Evolutionary conservation across 352 stramenopile species (phyloP).

Genomic region (Phytophthora fragariae): DNA sequence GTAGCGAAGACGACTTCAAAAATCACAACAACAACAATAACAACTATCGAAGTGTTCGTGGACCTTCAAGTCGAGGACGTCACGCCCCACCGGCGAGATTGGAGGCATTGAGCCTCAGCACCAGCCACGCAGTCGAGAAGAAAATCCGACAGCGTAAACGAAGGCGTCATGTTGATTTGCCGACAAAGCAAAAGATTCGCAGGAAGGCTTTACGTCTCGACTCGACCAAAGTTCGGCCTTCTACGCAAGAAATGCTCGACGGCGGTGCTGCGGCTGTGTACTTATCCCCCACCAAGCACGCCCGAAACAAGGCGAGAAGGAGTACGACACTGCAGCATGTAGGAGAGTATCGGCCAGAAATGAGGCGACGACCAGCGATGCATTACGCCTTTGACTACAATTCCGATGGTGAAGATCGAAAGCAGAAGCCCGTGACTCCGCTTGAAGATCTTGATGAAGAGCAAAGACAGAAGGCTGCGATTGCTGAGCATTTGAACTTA

Average conservation of each 20-base stretch:
- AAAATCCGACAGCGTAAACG: slow-evolving; percentile 20
- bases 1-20: slow-evolving; percentile 24
- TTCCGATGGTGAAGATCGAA: slow-evolving; percentile 33
- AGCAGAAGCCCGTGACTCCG: slow-evolving; percentile 12
- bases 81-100: slow-evolving; percentile 42
- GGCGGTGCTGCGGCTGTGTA: slow-evolving; percentile 17
- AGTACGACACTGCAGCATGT: slow-evolving; percentile 16
- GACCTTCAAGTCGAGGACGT: slow-evolving; percentile 23
- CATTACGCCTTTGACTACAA: slow-evolving; percentile 48
- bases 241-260: slow-evolving; percentile 28
- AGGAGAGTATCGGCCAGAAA: slow-evolving; percentile 9
- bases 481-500: slow-evolving; percentile 71
- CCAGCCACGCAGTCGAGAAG: slow-evolving; percentile 7
- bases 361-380: slow-evolving; percentile 24
- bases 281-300: slow-evolving; percentile 12
- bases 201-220: slow-evolving; percentile 60
- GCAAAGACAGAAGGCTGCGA: slow-evolving; percentile 50
- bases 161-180: slow-evolving; percentile 11
- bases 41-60: slow-evolving; percentile 11
- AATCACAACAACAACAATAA: background rate
- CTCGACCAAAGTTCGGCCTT: slow-evolving; percentile 44
- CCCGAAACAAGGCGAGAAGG: slow-evolving; percentile 24
- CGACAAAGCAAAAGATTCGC: slow-evolving; percentile 36
- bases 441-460: slow-evolving; percentile 63
- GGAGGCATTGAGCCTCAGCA: slow-evolving; percentile 48